phyloP scores from a whole-genome alignment of 23 red algal species.

The Gracilariopsis chorda region DNA sequence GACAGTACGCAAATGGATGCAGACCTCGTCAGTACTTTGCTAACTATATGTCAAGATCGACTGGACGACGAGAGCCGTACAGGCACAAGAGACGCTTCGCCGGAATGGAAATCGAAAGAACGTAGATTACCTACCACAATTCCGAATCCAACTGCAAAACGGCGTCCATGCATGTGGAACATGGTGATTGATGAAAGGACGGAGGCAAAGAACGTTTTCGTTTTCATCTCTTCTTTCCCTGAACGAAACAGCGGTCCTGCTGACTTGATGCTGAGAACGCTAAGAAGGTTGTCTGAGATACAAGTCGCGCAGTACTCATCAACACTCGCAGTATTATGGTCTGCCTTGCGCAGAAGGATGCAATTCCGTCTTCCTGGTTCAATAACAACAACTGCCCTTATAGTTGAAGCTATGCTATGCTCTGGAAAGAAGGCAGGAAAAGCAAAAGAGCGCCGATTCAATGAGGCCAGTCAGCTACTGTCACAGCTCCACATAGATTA shows the following conservation, averaged over 20 bases:
- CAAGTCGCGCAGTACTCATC: slow-evolving; percentile 53
- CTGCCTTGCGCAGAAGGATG: slow-evolving; percentile 7
- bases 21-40: slow-evolving; percentile 28
- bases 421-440: slow-evolving; percentile 67
- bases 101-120: no score
- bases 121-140: not conserved
- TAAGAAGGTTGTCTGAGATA: slow-evolving; percentile 18
- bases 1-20: slow-evolving; percentile 30
- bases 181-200: slow-evolving; percentile 15
- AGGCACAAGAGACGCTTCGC: not conserved
- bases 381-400: not conserved
- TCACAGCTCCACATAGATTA: slow-evolving; percentile 16
- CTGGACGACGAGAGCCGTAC: not conserved
- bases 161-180: slow-evolving; percentile 5
- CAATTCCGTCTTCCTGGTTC: slow-evolving; percentile 35
- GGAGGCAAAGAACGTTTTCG: slow-evolving; percentile 15
- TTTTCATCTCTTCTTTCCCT: not conserved
- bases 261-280: slow-evolving; percentile 55
- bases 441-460: slow-evolving; percentile 47
- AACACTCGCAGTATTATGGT: slow-evolving; percentile 57
- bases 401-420: slow-evolving; percentile 33
- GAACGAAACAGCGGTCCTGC: slow-evolving; percentile 48
- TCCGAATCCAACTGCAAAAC: not conserved
- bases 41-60: slow-evolving; percentile 1
- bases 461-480: slow-evolving; percentile 30